Evolutionary conservation across 768 basidiomycete species (phyloP).

Genomic region (Boletus edulis): DNA sequence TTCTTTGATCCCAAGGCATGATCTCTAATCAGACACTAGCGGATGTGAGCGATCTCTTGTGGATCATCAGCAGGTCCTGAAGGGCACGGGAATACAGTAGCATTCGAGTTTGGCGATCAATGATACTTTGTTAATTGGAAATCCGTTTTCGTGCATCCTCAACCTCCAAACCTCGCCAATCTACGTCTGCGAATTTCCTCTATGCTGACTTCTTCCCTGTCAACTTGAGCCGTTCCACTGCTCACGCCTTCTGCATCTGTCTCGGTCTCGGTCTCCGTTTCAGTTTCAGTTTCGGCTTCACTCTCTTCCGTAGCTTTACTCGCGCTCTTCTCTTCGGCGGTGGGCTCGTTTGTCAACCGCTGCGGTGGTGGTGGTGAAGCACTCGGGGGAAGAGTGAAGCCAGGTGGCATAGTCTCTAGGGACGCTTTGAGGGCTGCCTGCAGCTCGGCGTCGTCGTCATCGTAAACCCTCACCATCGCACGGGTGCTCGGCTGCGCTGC

Average conservation of each 20-base stretch:
- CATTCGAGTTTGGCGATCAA: background rate
- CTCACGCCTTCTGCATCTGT: constrained; percentile 24
- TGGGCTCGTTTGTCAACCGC: constrained; percentile 12
- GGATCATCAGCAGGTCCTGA: background rate
- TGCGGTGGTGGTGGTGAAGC: constrained; percentile 12
- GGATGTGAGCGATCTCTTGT: too few species aligned
- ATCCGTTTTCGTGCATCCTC: constrained; percentile 4
- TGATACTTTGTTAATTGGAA: background rate
- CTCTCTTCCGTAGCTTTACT: constrained; percentile 11
- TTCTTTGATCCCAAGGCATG: background rate
- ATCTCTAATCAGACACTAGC: too few species aligned
- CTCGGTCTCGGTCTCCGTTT: constrained; percentile 23
- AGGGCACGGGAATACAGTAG: background rate
- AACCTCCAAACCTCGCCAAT: constrained; percentile 62
- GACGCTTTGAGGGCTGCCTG: constrained; percentile 88
- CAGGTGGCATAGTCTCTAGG: constrained; percentile 60
- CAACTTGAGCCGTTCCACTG: constrained; percentile 3
- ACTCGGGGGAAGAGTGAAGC: constrained; percentile 39
- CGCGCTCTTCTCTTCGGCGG: background rate
- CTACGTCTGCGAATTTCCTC: constrained; percentile 69
- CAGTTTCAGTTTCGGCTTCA: constrained; percentile 34
- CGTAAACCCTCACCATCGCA: constrained; percentile 51
- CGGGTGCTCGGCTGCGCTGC: background rate
- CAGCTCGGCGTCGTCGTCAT: constrained; percentile 84
- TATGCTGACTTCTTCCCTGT: constrained; percentile 42